Percentiles rank a stretch among this genome's conserved stretches.
Evolutionary conservation across 2,329 filamentous ascomycete species (phyloP).

Genomic region (Penicillium sp.): DNA sequence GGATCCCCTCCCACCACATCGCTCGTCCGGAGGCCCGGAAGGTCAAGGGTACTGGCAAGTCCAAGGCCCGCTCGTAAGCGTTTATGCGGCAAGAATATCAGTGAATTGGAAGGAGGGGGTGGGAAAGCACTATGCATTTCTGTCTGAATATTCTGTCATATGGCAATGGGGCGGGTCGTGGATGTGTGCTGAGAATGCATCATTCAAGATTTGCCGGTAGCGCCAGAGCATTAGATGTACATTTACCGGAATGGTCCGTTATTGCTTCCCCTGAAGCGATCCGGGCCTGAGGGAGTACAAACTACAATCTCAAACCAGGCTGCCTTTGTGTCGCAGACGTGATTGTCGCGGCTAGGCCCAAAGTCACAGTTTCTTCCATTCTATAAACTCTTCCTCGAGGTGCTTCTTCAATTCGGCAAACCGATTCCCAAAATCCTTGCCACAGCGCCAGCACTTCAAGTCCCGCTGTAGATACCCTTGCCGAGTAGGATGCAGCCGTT

Average conservation of each 20-base stretch:
- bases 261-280: conserved; percentile 6
- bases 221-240: conserved; percentile 13
- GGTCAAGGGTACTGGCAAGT: conserved; percentile 51
- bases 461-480: conserved; percentile 63
- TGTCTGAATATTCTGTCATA: conserved; percentile 2
- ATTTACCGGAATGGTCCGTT: conserved; percentile 11
- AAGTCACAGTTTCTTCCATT: conserved; percentile 65
- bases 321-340: not conserved
- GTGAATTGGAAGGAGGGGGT: conserved; percentile 4
- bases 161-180: not conserved
- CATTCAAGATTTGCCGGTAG: conserved; percentile 1
- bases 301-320: conserved; percentile 1
- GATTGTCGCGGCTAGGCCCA: not conserved
- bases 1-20: conserved; percentile 88
- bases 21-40: conserved; percentile 73
- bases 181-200: conserved; percentile 18
- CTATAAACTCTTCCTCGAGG: conserved; percentile 69
- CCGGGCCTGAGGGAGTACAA: conserved; percentile 1
- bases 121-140: conserved; percentile 6
- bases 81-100: conserved; percentile 3
- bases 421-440: conserved; percentile 67
- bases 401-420: conserved; percentile 76
- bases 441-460: conserved; percentile 83
- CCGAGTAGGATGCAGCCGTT: conserved; percentile 56
- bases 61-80: conserved; percentile 37